Evolutionary conservation across 1,284 basidiomycete genomes (phyloP), one percentile per base, ranked within the genome.

Genomic region (Ceratobasidium sp.): DNA sequence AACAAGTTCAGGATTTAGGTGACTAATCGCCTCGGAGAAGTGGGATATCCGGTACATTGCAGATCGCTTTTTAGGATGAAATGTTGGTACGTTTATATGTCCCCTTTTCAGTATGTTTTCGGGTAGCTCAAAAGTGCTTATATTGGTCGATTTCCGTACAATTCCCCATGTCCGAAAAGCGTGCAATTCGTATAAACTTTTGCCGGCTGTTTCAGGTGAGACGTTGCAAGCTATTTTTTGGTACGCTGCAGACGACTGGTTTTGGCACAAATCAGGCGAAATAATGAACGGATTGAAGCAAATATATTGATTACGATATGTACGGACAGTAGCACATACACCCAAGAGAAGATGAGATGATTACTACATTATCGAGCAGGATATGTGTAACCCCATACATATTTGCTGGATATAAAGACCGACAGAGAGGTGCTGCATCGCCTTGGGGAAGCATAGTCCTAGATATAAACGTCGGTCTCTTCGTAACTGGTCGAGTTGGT

Each of bases 391-490:
- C 33, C 33, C 89, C 23, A 98, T 87, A 84, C 95, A 97, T 70
- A 97, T 84, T 83, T 94, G 92, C 82, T 94, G 90, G 76, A 98
- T 89, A 84, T 98, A 98, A 82, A 97, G 81, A 3, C 96, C 97
- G n/a, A 96, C 95, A 82, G 99, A 98, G 60, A 97, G 84, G 83
- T 98, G 97, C 75, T 94, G 91, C 61, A 99, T 91, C 1, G 98
- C 97, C 85, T 94, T 95, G 63, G 97, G 97, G 89, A 97, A 99
- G 89, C 98, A 99, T 68, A 95, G 85, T 0, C 97, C 97, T 40
- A 96, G 3, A 86, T 33, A 33, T 33, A 33, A 33, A 33, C 33
- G 87, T 82, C 86, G 87, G 82, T 23, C 86, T 86, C 81, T 87
- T 85, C 61, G 33, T 33, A 33, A 33, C 33, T 33, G 33, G 33